Percentiles rank a stretch among this genome's conserved stretches.
Evolutionary conservation across 2,329 filamentous ascomycete genomes (phyloP).

Genomic region (Colletotrichum euphorbiae): DNA sequence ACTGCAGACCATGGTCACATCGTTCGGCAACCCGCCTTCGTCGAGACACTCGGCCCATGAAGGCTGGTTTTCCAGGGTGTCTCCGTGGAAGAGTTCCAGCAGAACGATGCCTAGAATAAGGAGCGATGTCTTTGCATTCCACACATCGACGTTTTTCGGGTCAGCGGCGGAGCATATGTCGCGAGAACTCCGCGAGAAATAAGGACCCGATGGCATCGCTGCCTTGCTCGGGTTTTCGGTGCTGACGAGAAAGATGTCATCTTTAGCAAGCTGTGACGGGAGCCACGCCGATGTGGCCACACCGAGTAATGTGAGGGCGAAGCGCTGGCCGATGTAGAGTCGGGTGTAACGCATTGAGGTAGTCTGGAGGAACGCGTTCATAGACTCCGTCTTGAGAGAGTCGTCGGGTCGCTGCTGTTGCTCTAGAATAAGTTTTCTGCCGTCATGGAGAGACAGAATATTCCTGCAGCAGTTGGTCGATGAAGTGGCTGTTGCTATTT

Average conservation of each 20-base stretch:
- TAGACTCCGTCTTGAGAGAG: neutral
- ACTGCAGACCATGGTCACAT: slow-evolving; percentile 2
- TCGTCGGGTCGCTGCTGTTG: neutral
- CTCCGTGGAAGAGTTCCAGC: slow-evolving; percentile 13
- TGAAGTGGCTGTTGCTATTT: neutral
- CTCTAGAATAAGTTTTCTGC: neutral
- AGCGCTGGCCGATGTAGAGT: slow-evolving; percentile 4
- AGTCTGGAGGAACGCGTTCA: neutral
- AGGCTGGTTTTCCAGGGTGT: slow-evolving; percentile 32
- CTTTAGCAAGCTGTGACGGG: neutral
- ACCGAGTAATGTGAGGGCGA: slow-evolving; percentile 18
- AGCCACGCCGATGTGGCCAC: slow-evolving; percentile 14
- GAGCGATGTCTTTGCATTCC: slow-evolving; percentile 19
- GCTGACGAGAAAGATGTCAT: neutral
- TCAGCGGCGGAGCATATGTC: neutral
- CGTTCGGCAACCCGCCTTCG: slow-evolving; percentile 1
- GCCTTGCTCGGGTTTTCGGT: neutral
- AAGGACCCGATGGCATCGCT: neutral
- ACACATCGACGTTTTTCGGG: neutral
- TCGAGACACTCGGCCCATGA: slow-evolving; percentile 21
- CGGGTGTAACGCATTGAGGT: neutral
- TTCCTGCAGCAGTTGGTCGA: neutral
- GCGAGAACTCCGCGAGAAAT: neutral
- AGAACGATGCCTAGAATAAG: slow-evolving; percentile 1
- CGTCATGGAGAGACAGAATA: neutral